Base-by-base conservation (phyloP, 2,329 filamentous ascomycete species). In the Fusarium pininemorale region DNA sequence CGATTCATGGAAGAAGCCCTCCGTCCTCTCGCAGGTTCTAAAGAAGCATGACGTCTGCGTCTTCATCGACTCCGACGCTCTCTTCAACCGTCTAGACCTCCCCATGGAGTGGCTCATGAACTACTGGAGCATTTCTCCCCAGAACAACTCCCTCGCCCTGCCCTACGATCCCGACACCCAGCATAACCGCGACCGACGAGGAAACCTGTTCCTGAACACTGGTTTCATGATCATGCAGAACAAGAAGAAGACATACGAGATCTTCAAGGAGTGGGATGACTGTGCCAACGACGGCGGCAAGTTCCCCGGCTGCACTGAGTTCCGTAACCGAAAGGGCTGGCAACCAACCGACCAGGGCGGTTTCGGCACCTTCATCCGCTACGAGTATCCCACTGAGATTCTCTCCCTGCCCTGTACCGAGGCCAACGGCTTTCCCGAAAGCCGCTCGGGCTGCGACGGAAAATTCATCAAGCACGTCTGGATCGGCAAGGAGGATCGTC, bases 151-250 rank as follows among this genome's bases (percentile, higher is more conserved):
- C 22, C 79, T 86, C 37, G 83, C 84, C 39, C 80, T 86, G n/a
- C 83, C 84, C 32, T 72, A 79, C 38, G 84, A 86, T 42, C 84
- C 84, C 10, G 74, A 80, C 15, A 64, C 67, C 41, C 76, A 82
- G 37, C 75, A 77, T 72, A 86, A 86, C 79, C 77, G 79, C 53
- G 84, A 86, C 74, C 77, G 80, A 67, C 81, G 79, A n/a, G 81
- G 80, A 64, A 83, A 82, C 55, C 72, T 81, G 73, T 86, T 83
- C 82, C 81, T 84, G 73, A 88, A 88, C 80, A 87, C 87, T 2
- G 87, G 87, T n/a, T 88, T 88, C 80, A 87, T 88, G 78, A 80
- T 88, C 38, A 83, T 86, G 10, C 87, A 88, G 79, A 87, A 87
- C 77, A 86, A 85, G 74, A 75, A 81, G 7, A 83, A 83, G 69